Base-by-base conservation (phyloP, 495 filamentous ascomycete genomes). In the Echria macrotheca region DNA sequence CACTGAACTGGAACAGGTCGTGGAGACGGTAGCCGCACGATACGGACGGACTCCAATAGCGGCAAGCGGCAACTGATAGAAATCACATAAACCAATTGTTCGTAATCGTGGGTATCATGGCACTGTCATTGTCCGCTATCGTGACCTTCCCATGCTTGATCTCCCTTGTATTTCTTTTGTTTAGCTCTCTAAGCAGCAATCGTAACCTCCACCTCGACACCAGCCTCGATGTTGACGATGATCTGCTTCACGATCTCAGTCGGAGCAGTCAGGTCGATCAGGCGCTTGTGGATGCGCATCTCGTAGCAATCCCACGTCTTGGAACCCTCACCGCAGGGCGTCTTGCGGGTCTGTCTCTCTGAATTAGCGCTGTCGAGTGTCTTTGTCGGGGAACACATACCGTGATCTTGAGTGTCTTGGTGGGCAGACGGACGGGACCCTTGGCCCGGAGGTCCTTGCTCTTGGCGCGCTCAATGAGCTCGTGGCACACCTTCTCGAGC, bases 201-300 rank as follows among this genome's bases (percentile, higher is more conserved):
- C 64, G 93, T 98, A 60, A 98, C 93, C 82, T 98, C 93, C 63
- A 98, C 93, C 83, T 98, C 93, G 69, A 98, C 93, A 80, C 93
- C 93, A 54, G 93, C 93, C 84, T 98, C 93, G 72, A 98, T 97
- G 80, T 98, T 98, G 79, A 97, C 90, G 72, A 98, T 98, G 81
- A 98, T 97, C 82, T 96, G 90, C 85, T 98, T 98, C 72, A 98
- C 93, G 52, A 95, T 89, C 81, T 98, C 93, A 61, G 93, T 98
- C 47, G 93, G 93, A 53, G 93, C 93, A 70, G 91, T 93, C 49
- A 97, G 78, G 76, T 89, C 91, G 58, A 51, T 57, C 22, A 58
- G 82, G 69, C 91, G 87, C 83, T 97, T 97, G 80, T 97, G 90
- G 69, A 97, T 94, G 77, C 93, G 85, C 91, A 97, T 94, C 85